Evolutionary conservation across 805 yeast species (phyloP), one percentile per base, ranked within the genome.

Genomic region (Suhomyces xylopsoci): DNA sequence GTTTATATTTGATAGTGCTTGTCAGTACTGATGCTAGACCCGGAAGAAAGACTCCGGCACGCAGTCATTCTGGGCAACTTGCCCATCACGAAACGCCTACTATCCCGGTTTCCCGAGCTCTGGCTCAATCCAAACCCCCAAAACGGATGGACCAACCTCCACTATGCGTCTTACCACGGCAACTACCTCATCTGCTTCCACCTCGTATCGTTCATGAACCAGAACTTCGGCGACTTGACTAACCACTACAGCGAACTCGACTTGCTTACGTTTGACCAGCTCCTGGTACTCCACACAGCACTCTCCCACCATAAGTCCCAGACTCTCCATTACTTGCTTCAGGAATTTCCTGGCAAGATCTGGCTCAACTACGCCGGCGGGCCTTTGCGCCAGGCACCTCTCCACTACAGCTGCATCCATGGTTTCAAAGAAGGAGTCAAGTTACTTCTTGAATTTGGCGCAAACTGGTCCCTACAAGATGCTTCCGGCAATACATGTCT

Each of bases 111-210:
- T 58, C 94, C 96, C 0, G 85, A 82, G 30, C 73, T 88, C 40
- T 65, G 90, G 56, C 84, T 83, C 54, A 87, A 88, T 62, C 74
- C 83, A 22, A 88, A 90, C 62, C 81, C 90, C 5, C 28, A 63
- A 34, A 26, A 67, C 20, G 97, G 97, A 1, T 90, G 96, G 96
- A 78, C 88, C 14, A 84, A 87, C 38, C 71, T 90, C 46, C 97
- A 90, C 65, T 88, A 89, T 66, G 91, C 96, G 0, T 83, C 93
- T 3, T 86, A 65, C 60, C 71, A 86, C 61, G 94, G 96, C 43
- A 79, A 85, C 55, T 85, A 84, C 60, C 78, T 86, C 51, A 77
- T 88, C 12, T 86, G 91, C 66, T 86, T 77, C 30, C 76, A 73
- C 58, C 68, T 86, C 47, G 74, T 85, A 15, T 77, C 78, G 30